These are phyloP conservation scores for Fagopyrum homotropicum DNA, from an alignment of 148 eudicot genomes.

Conservation along the genomic window DNA sequence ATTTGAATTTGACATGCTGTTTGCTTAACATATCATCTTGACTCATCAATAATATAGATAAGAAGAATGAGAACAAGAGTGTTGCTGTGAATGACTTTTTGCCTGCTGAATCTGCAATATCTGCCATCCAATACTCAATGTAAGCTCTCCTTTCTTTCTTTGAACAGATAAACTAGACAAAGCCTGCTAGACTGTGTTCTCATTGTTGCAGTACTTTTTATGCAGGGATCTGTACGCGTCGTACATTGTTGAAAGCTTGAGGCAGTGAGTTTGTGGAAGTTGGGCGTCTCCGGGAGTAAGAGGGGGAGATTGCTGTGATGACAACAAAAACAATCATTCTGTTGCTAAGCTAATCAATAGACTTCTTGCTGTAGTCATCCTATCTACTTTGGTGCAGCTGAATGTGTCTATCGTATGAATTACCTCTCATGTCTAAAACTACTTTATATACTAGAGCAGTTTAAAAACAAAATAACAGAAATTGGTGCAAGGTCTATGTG, in stretches of 20 bases:
- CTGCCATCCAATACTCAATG: slow-evolving; percentile 84
- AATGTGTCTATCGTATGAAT: not conserved
- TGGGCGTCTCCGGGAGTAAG: not conserved
- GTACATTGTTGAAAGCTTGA: slow-evolving; percentile 77
- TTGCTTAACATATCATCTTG: slow-evolving; percentile 9
- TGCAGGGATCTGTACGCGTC: slow-evolving; percentile 87
- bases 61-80: slow-evolving; percentile 91
- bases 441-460: not conserved
- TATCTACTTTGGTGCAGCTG: not conserved
- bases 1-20: not conserved
- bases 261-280: slow-evolving; percentile 36
- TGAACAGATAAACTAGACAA: not conserved
- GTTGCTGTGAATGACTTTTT: slow-evolving; percentile 80
- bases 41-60: slow-evolving; percentile 41
- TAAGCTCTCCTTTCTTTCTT: slow-evolving; percentile 21
- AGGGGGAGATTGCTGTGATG: not conserved
- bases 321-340: not conserved
- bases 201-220: not conserved
- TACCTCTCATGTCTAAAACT: not conserved
- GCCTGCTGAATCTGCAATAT: slow-evolving; percentile 71
- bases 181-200: not conserved
- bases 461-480: not conserved
- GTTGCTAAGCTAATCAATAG: not conserved
- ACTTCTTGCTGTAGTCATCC: not conserved
- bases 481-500: not conserved